Conservation (phyloP, 129 eudicot genomes). For the Escallonia rubra region DNA sequence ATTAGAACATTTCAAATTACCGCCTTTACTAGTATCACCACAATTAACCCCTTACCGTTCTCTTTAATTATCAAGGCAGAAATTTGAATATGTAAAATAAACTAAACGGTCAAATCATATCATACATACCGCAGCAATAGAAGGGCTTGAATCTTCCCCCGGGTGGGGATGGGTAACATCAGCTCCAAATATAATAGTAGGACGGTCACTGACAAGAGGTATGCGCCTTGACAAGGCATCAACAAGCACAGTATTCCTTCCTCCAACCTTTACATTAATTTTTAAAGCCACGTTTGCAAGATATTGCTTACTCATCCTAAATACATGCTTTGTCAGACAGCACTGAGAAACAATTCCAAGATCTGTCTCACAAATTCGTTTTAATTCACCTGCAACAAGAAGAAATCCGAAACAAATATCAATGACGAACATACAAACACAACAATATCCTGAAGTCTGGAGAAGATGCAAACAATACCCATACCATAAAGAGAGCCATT, state of each 20-base stretch:
- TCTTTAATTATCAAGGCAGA: too few relatives aligned
- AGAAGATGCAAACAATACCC: background rate
- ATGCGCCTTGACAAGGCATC: slow-evolving; percentile 86
- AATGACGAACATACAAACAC: background rate
- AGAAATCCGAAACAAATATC: background rate
- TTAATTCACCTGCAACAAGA: slow-evolving; percentile 61
- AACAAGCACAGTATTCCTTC: slow-evolving; percentile 88
- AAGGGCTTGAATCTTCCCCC: slow-evolving; percentile 98
- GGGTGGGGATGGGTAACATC: slow-evolving; percentile 99
- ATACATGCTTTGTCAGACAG: slow-evolving; percentile 83
- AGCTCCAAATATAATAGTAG: slow-evolving; percentile 97
- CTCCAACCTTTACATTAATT: slow-evolving; percentile 95
- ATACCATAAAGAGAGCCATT: slow-evolving; percentile 92
- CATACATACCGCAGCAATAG: slow-evolving; percentile 85
- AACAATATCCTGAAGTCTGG: background rate
- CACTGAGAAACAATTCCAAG: slow-evolving; percentile 98
- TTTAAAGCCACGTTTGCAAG: slow-evolving; percentile 88
- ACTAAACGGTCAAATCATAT: background rate
- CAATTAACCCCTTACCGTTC: too few relatives aligned
- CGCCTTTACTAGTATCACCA: too few relatives aligned
- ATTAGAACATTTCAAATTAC: too few relatives aligned
- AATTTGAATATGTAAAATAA: background rate
- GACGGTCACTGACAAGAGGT: slow-evolving; percentile 78
- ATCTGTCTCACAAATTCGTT: slow-evolving; percentile 96
- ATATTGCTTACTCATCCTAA: slow-evolving; percentile 79